Evolutionary conservation across 139 green algal genomes (phyloP).

Genomic region (Micractinium conductrix): DNA sequence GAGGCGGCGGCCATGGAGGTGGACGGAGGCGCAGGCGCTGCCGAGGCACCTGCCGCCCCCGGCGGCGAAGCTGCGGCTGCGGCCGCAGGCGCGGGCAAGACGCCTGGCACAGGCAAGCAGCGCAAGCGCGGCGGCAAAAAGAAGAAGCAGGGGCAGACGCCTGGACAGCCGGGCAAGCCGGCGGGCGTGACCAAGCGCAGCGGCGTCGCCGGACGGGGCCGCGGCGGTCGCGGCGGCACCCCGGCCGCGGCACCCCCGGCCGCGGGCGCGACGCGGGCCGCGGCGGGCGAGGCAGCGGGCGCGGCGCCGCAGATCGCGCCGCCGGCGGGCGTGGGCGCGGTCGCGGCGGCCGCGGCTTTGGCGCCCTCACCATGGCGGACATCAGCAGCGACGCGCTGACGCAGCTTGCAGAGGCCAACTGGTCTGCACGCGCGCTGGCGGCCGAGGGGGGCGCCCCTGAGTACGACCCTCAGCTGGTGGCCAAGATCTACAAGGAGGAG

Average conservation of each 20-base stretch:
- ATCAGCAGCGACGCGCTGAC: constrained; percentile 53
- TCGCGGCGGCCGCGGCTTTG: no score
- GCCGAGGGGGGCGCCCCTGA: constrained; percentile 29
- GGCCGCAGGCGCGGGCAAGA: neutral
- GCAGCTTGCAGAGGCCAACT: constrained; percentile 56
- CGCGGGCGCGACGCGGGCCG: neutral
- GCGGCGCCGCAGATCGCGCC: neutral
- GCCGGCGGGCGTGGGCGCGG: no score
- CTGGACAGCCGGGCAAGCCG: neutral
- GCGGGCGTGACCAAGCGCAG: neutral
- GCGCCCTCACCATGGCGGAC: constrained; percentile 32
- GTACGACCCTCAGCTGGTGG: constrained; percentile 72
- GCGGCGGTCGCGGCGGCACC: neutral
- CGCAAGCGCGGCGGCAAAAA: constrained; percentile 19
- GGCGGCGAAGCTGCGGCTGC: neutral
- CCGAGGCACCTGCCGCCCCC: neutral
- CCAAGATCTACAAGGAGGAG: constrained; percentile 69
- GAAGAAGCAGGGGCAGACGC: neutral
- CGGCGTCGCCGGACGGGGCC: neutral
- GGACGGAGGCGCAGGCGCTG: neutral
- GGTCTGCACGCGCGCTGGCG: constrained; percentile 47
- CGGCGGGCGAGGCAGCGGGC: neutral
- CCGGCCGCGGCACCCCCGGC: neutral
- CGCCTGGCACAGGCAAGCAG: neutral
- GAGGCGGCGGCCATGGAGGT: constrained; percentile 15